phyloP scores from a whole-genome alignment of 2,329 filamentous ascomycete genomes.

The Trichoderma brevicompactum region DNA sequence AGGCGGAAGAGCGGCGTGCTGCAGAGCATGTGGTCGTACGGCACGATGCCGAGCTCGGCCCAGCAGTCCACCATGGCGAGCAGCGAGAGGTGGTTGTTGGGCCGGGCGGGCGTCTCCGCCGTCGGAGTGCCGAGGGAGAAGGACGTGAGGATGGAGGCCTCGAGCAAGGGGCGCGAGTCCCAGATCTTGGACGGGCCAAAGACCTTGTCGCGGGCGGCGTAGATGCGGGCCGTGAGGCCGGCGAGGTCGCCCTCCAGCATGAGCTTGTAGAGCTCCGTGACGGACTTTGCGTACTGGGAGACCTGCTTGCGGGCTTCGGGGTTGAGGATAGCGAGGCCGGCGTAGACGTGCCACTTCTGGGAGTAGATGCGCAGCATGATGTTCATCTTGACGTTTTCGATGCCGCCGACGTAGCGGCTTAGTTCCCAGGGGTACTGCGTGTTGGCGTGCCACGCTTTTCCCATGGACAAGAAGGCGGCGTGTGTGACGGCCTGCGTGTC shows the following conservation, averaged over 20 bases:
- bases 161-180: conserved; percentile 69
- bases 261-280: conserved; percentile 93
- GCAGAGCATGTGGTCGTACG: conserved; percentile 99
- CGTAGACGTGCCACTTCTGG: conserved; percentile 99
- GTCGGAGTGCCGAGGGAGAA: conserved; percentile 77
- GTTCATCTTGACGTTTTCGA: conserved; percentile 99
- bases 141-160: conserved; percentile 83
- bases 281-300: conserved; percentile 86
- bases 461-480: conserved; percentile 96
- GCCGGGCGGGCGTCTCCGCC: conserved; percentile 61
- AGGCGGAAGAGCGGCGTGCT: conserved; percentile 96
- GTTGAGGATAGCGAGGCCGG: conserved; percentile 94
- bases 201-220: conserved; percentile 67
- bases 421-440: conserved; percentile 97
- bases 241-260: conserved; percentile 85
- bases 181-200: conserved; percentile 64
- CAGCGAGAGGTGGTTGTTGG: conserved; percentile 92
- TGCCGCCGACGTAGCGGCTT: conserved; percentile 91
- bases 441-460: conserved; percentile 95
- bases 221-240: conserved; percentile 75
- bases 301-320: conserved; percentile 92
- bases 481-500: conserved; percentile 98
- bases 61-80: conserved; percentile 98
- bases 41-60: conserved; percentile 90
- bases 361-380: conserved; percentile 95